Conservation (phyloP, 257 asterid genomes). For the Petunia axillaris region DNA sequence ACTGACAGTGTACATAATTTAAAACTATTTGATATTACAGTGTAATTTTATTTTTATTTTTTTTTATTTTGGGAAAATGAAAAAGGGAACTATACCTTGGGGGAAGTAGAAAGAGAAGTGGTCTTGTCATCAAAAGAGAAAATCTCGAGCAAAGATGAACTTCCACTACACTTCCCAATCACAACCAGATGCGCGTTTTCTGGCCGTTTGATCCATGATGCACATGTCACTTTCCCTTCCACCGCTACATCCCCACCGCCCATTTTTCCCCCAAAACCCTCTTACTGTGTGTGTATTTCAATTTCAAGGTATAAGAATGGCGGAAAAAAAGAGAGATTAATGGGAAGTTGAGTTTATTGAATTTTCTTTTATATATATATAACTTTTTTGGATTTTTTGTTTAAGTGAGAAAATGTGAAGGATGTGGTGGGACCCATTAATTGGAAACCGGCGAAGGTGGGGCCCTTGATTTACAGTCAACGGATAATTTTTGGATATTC, state of each 20-base stretch:
- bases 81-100: slow-evolving; percentile 54
- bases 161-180: slow-evolving; percentile 61
- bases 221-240: slow-evolving; percentile 65
- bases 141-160: slow-evolving; percentile 70
- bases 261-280: slow-evolving; percentile 40
- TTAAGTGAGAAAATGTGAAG: not conserved
- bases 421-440: not conserved
- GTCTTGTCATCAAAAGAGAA: slow-evolving; percentile 69
- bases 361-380: not conserved
- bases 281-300: not conserved
- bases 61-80: not conserved
- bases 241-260: slow-evolving; percentile 63
- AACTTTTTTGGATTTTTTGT: not conserved
- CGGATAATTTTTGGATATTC: slow-evolving; percentile 18
- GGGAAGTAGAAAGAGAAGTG: slow-evolving; percentile 68
- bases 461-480: not conserved
- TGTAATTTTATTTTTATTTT: not conserved
- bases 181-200: slow-evolving; percentile 82
- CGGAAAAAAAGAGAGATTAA: not conserved
- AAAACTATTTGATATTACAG: too few relatives aligned
- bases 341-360: not conserved
- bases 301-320: slow-evolving; percentile 14
- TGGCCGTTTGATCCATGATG: slow-evolving; percentile 95
- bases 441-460: not conserved
- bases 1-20: too few relatives aligned